phyloP scores from a whole-genome alignment of 1,284 basidiomycete species.

The Moniliophthora roreri region DNA sequence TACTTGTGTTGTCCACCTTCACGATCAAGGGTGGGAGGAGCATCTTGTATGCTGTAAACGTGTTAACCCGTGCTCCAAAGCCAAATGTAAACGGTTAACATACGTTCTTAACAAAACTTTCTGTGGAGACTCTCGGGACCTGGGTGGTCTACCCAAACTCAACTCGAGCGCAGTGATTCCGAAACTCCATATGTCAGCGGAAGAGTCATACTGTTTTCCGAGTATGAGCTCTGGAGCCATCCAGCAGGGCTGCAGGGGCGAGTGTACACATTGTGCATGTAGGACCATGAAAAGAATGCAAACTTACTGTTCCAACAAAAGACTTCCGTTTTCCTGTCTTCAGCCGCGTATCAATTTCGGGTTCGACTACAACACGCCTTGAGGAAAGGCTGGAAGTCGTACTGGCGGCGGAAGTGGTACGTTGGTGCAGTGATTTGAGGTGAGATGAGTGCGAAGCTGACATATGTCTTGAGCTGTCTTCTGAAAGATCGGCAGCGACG shows the following conservation, averaged over 20 bases:
- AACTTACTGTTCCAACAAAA: conserved; percentile 84
- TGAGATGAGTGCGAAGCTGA: conserved; percentile 11
- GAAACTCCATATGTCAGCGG: conserved; percentile 91
- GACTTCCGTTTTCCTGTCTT: conserved; percentile 73
- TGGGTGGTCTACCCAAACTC: conserved; percentile 79
- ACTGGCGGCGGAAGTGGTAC: conserved; percentile 10
- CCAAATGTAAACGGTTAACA: conserved; percentile 19
- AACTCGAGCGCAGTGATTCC: conserved; percentile 89
- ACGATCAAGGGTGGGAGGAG: conserved; percentile 72
- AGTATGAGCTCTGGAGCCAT: conserved; percentile 93
- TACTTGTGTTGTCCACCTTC: conserved; percentile 76
- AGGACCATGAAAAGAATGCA: conserved; percentile 7
- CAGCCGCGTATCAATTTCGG: conserved; percentile 31
- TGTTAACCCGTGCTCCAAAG: conserved; percentile 23
- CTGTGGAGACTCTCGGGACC: conserved; percentile 74
- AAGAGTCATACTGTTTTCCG: conserved; percentile 80
- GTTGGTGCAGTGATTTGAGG: neutral
- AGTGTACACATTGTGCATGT: conserved; percentile 6
- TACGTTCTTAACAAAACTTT: conserved; percentile 76
- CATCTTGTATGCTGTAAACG: conserved; percentile 59
- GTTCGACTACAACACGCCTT: conserved; percentile 36
- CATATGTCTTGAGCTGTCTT: conserved; percentile 44
- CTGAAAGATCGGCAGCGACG: conserved; percentile 78
- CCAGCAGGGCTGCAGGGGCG: conserved; percentile 71
- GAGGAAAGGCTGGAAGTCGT: conserved; percentile 1